phyloP scores from a whole-genome alignment of 2,329 filamentous ascomycete species.

The Akanthomyces muscarius region DNA sequence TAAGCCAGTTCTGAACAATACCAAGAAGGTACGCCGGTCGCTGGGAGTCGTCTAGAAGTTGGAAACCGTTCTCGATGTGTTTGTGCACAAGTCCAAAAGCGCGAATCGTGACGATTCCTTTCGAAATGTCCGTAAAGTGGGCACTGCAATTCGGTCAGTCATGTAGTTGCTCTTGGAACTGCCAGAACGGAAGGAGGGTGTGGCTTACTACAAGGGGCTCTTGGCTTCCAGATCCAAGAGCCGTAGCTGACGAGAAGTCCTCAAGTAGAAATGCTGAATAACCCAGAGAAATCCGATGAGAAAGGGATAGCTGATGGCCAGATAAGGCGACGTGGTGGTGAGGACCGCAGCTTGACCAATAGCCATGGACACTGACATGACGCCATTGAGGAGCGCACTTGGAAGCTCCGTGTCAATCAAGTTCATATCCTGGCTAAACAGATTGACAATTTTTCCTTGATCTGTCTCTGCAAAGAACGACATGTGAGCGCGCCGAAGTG shows the following conservation, averaged over 20 bases:
- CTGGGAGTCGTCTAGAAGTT: too few relatives aligned
- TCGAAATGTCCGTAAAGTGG: not conserved
- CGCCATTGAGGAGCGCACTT: slow-evolving; percentile 29
- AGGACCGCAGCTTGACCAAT: slow-evolving; percentile 43
- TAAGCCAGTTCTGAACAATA: too few relatives aligned
- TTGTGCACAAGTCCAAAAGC: not conserved
- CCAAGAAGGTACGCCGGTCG: too few relatives aligned
- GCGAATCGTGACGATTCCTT: not conserved
- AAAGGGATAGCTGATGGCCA: slow-evolving; percentile 44
- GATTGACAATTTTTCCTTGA: slow-evolving; percentile 37
- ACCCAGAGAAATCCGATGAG: slow-evolving; percentile 40
- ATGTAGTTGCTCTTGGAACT: too few relatives aligned
- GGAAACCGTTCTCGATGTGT: too few relatives aligned
- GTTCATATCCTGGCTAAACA: slow-evolving; percentile 43
- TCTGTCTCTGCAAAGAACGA: slow-evolving; percentile 41
- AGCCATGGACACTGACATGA: slow-evolving; percentile 15
- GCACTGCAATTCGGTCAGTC: not conserved
- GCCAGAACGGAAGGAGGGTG: too few relatives aligned
- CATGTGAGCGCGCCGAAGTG: slow-evolving; percentile 33
- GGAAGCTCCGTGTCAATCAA: slow-evolving; percentile 40
- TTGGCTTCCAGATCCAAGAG: slow-evolving; percentile 56
- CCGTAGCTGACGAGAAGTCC: slow-evolving; percentile 53
- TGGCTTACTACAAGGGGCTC: slow-evolving; percentile 47
- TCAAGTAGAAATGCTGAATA: slow-evolving; percentile 52
- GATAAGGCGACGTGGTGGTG: slow-evolving; percentile 34